Base-by-base conservation (phyloP, 2,329 filamentous ascomycete genomes). In the Stachybotrys elegans region DNA sequence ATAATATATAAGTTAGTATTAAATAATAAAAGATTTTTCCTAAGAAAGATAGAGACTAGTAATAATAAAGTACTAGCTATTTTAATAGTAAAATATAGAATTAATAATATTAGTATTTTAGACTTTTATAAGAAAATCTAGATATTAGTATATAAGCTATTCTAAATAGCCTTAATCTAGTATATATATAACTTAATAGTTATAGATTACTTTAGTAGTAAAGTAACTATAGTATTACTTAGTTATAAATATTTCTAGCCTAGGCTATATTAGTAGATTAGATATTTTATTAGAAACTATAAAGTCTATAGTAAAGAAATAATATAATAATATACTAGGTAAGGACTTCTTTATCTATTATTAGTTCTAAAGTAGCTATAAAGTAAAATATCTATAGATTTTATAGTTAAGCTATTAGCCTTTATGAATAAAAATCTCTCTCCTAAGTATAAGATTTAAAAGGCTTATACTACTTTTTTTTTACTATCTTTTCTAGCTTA, bases 11-110 rank as follows among this genome's bases (percentile, higher is more conserved):
- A 35, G 7, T 35, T 35, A 35, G 19, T 8, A 9, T 17, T 32
- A 8, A 27, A 43, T 25, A 37, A 20, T 38, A 27, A 25, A 20
- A 19, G 12, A 35, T 9, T 35, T 35, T 35, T 29, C 25, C n/a
- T 29, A 9, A 29, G n/a, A 29, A 9, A 11, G 22, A 37, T 22
- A 6, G 6, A 40, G 39, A 17, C 13, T 41, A 17, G 8, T 32
- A 34, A 35, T 32, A 22, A 31, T 31, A 21, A 43, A 31, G 19
- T 7, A 36, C 11, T 43, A 23, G 22, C 27, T 37, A 37, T 25
- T 37, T 25, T 43, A 42, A 40, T 37, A 42, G 40, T 43, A 43
- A 40, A 22, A 19, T 4, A 34, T 19, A 21, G 32, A 21, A 46
- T 25, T 29, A 34, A 35, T 43, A 25, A 5, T 35, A 35, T 35